Evolutionary conservation across 2,329 filamentous ascomycete genomes (phyloP), one percentile per base, ranked within the genome.

Genomic region (Colletotrichum echinochloae): DNA sequence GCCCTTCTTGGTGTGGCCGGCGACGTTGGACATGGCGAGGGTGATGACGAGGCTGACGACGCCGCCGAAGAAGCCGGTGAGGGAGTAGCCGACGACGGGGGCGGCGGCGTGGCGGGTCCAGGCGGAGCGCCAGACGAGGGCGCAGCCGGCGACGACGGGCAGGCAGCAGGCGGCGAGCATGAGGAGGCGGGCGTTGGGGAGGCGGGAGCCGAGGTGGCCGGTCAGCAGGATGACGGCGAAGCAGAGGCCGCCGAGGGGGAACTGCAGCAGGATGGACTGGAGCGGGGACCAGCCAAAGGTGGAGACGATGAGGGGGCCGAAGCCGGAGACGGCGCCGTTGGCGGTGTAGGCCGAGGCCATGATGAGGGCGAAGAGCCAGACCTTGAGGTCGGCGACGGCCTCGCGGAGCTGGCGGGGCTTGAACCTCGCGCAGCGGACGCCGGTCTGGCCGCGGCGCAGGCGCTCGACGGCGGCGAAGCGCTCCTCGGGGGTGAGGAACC

Each of bases 1-100:
- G 73, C 89, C 92, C 83, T 94, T 94, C 82, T 94, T 94, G 0
- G 92, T 94, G 30, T 92, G 87, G 0, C 92, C 92, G 0, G 92
- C 91, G 0, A 94, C 91, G 73, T 94, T 94, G 14, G 88, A 87
- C 84, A 86, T 86, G 41, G 84, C 84, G 7, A 87, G 72, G 0
- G 84, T 84, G 72, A 88, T 85, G 62, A 83, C 82, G 51, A 88
- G 81, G 52, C 88, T 90, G 0, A 92, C 91, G 0, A 92, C 91
- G 0, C 88, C 89, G 0, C 91, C 91, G 73, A 94, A 94, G 73
- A 91, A 92, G 0, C 92, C 92, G 2, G 91, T 91, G 44, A 94
- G 86, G 0, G 89, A 89, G 77, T 94, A 94, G 0, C 92, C 92
- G 0, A 89, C 86, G 0, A 94, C 89, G 0, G 92, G 92, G 0